These are phyloP conservation scores for Mortierella sp. DNA, from an alignment of 371 early-diverging fungal genomes.

Conservation along the genomic window DNA sequence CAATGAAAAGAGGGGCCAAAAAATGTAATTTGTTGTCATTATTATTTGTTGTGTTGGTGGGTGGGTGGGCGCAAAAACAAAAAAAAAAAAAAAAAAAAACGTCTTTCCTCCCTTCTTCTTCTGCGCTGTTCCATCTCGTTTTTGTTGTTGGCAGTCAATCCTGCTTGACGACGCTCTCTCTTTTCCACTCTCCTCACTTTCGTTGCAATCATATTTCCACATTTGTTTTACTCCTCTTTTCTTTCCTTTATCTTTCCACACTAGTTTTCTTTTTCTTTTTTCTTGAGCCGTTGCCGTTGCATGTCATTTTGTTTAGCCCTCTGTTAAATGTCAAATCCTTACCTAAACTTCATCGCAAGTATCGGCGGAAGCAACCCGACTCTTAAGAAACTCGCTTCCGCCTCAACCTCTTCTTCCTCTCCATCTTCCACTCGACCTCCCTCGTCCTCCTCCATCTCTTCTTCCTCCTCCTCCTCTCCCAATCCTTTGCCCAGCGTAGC, in stretches of 20 bases:
- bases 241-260: neutral
- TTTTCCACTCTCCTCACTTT: neutral
- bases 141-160: neutral
- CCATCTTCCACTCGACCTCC: conserved; percentile 7
- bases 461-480: conserved; percentile 15
- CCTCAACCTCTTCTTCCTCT: conserved; percentile 16
- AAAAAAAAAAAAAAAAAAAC: no score
- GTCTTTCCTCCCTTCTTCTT: no score
- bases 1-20: no score
- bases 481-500: conserved; percentile 4
- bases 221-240: neutral
- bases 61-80: neutral
- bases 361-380: conserved; percentile 54
- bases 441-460: conserved; percentile 11
- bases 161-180: neutral
- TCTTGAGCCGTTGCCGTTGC: neutral
- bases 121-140: conserved; percentile 10
- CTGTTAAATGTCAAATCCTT: conserved; percentile 55
- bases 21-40: neutral
- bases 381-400: conserved; percentile 52
- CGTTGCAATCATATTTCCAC: conserved; percentile 2
- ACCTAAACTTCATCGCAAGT: conserved; percentile 48
- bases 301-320: conserved; percentile 8
- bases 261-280: neutral
- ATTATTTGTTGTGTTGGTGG: no score